Evolutionary conservation across 805 yeast genomes (phyloP).

Genomic region (Starmerella kuoi): DNA sequence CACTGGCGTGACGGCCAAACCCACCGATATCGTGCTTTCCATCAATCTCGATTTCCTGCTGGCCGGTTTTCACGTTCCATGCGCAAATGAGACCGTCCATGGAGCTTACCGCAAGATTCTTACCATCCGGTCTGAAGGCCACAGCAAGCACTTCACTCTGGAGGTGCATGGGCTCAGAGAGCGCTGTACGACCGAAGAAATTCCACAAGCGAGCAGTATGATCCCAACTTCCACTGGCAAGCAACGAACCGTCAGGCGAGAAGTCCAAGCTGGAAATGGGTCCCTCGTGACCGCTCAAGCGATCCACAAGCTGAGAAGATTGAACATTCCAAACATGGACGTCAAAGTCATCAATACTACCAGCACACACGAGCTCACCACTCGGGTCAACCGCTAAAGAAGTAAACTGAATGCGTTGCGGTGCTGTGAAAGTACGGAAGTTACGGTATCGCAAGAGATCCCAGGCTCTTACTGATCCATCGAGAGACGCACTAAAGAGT

Average conservation of each 20-base stretch:
- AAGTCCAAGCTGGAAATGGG: conserved; percentile 83
- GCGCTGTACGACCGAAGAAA: conserved; percentile 73
- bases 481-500: conserved; percentile 78
- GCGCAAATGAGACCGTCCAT: conserved; percentile 76
- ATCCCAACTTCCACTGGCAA: conserved; percentile 96
- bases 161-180: conserved; percentile 81
- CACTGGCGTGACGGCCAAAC: conserved; percentile 64
- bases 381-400: conserved; percentile 91
- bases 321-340: conserved; percentile 96
- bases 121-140: conserved; percentile 85
- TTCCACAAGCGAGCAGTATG: conserved; percentile 88
- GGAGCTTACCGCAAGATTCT: conserved; percentile 75
- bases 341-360: conserved; percentile 77
- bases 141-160: conserved; percentile 72
- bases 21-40: conserved; percentile 74
- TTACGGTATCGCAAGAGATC: conserved; percentile 86
- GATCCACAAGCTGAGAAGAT: conserved; percentile 80
- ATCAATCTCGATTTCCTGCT: conserved; percentile 72
- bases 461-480: conserved; percentile 97
- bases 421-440: conserved; percentile 87
- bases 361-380: conserved; percentile 94
- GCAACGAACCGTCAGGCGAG: conserved; percentile 61
- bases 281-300: conserved; percentile 86
- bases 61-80: conserved; percentile 72
- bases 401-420: conserved; percentile 75